phyloP scores from a whole-genome alignment of 768 basidiomycete genomes.

The Cubamyces sp. region DNA sequence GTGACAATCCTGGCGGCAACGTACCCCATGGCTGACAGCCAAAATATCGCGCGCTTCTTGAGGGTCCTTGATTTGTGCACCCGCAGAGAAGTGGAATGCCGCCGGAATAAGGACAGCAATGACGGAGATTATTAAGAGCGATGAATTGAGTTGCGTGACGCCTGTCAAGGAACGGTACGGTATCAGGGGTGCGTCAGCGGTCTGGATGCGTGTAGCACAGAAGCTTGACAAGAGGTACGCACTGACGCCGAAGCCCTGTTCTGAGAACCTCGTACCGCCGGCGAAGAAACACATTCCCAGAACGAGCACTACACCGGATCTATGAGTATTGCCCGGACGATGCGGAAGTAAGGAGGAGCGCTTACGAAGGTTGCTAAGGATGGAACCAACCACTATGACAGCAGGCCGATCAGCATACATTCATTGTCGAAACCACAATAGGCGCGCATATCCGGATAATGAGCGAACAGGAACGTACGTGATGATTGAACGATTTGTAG shows the following conservation, averaged over 20 bases:
- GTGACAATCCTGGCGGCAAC: constrained; percentile 23
- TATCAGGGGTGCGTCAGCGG: not conserved
- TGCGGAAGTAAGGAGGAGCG: not conserved
- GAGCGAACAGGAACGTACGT: constrained; percentile 35
- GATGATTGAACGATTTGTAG: constrained; percentile 50
- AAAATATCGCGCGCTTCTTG: constrained; percentile 48
- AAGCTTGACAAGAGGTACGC: constrained; percentile 35
- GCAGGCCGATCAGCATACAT: not conserved
- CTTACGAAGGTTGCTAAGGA: constrained; percentile 50
- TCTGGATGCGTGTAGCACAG: not conserved
- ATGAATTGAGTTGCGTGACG: constrained; percentile 73
- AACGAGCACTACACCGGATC: constrained; percentile 45
- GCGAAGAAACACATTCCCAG: constrained; percentile 93
- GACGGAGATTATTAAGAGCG: constrained; percentile 77
- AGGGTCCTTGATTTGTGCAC: constrained; percentile 29
- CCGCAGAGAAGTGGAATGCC: constrained; percentile 68
- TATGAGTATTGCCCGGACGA: not conserved
- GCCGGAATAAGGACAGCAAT: constrained; percentile 80
- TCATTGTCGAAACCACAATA: not conserved
- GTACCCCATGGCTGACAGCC: constrained; percentile 55
- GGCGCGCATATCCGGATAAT: constrained; percentile 3
- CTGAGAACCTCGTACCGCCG: constrained; percentile 75
- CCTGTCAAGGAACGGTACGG: constrained; percentile 33
- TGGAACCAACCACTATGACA: constrained; percentile 47
- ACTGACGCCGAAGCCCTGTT: constrained; percentile 81